Conservation (phyloP, 192 early-diverging fungal species). For the Haplosporangium gracile region DNA sequence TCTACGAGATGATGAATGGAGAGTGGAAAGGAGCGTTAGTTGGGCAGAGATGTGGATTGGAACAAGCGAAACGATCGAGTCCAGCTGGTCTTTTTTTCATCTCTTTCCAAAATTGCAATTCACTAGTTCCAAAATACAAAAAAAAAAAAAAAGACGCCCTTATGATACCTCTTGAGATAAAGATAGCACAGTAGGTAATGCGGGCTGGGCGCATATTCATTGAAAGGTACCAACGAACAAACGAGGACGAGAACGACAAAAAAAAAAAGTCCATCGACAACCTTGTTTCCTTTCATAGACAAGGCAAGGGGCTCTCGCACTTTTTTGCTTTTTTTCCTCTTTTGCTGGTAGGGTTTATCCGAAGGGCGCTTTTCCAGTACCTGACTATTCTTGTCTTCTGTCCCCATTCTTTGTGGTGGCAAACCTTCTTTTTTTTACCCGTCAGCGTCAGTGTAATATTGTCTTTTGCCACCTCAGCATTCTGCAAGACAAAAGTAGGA, state of each 20-base stretch:
- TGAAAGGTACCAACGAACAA: not conserved
- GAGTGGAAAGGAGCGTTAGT: not conserved
- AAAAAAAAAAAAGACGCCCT: no score
- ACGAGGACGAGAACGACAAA: not conserved
- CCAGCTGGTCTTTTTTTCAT: not conserved
- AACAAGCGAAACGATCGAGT: not conserved
- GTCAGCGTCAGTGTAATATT: not conserved
- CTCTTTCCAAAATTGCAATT: not conserved
- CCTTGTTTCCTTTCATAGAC: not conserved
- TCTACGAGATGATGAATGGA: no score
- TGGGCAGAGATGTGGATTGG: not conserved
- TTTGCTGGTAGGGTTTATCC: not conserved
- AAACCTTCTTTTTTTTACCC: not conserved
- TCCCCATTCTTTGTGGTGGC: not conserved
- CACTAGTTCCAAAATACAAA: not conserved
- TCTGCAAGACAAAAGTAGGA: no score
- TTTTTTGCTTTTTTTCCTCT: not conserved
- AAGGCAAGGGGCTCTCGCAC: not conserved
- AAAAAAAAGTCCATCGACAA: not conserved
- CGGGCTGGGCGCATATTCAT: not conserved
- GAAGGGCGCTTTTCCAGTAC: not conserved
- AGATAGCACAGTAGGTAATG: not conserved
- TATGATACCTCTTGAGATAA: not conserved
- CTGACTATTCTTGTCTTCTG: not conserved
- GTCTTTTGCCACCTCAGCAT: no score